Base-by-base conservation (phyloP, 768 basidiomycete genomes). In the Pleurotus sapidus region DNA sequence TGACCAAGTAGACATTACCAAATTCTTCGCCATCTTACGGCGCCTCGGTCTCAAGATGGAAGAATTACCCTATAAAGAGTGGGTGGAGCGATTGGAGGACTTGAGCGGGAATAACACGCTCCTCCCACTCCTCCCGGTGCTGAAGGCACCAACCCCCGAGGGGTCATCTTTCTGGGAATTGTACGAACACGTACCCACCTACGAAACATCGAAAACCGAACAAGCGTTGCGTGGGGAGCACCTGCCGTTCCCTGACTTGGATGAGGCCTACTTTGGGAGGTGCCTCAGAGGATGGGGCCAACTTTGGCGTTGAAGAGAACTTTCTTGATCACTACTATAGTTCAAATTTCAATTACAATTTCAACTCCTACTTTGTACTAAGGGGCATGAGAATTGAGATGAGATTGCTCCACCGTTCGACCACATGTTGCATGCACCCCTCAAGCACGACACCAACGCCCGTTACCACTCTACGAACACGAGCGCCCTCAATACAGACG, bases 41-140 rank as follows among this genome's bases (percentile, higher is more conserved):
- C 1, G 2, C 6, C 34, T 11, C 8, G 50, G 50, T 23, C 20
- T n/a, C 17, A 39, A 53, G 11, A 15, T 53, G 37, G 38, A 12
- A n/a, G 39, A 39, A 37, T 39, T 53, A 14, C 50, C 50, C 18
- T 53, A 53, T 23, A 9, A 20, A 18, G 37, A 53, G 15, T 53
- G 50, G 50, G 37, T 53, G n/a, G 38, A 38, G 24, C 38, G 50
- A 15, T 11, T 43, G 17, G 51, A 54, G 24, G 11, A 40, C n/a
- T 42, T 37, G 6, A 18, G 15, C 0, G 39, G 24, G 9, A 18
- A 5, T 3, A 54, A 54, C 20, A 54, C 37, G 39, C 39, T 54
- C 11, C 38, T 40, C 38, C 38, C 51, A 39, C 38, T 54, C n/a
- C 39, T 54, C 38, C 51, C 51, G n/a, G 42, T 54, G 14, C 51